Base-by-base conservation (phyloP, 2,329 filamentous ascomycete genomes). In the Neonectria neomacrospora region DNA sequence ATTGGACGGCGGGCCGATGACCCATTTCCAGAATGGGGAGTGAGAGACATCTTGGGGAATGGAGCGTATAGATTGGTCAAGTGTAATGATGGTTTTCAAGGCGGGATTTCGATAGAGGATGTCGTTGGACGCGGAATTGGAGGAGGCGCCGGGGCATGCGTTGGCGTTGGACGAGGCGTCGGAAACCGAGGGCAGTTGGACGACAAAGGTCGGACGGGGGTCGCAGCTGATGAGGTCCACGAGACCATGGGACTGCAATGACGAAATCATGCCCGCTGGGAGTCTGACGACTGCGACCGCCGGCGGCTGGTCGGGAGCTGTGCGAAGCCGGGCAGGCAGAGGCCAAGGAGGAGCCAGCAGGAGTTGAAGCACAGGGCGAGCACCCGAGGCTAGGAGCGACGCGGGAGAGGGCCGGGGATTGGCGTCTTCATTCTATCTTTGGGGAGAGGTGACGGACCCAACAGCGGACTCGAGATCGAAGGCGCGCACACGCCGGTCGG, bases 151-250 rank as follows among this genome's bases (percentile, higher is more conserved):
- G 34, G 34, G 11, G 11, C n/a, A n/a, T n/a, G n/a, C n/a, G n/a
- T n/a, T n/a, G n/a, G n/a, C n/a, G n/a, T n/a, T n/a, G n/a, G n/a
- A n/a, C n/a, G 62, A 64, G 10, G 45, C 41, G 30, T 66, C 61
- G 7, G 51, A 12, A 20, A 56, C 44, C 22, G 67, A 12, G 23
- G 64, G 51, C 9, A 68, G 54, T 30, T 71, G 72, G 50, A 79
- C 76, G 58, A 82, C 73, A 47, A 82, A 82, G 45, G 78, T 78
- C 55, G 80, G 79, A 57, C 80, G 76, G 30, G 79, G 78, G 62
- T 82, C 80, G 64, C 73, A 76, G 63, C 78, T 73, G 66, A 82
- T 75, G 12, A 82, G 75, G 67, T 81, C 79, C 61, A 78, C 68
- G 54, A 80, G 74, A 70, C 76, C 76, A 62, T 79, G 66, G 54